Evolutionary conservation across 495 filamentous ascomycete species (phyloP), one percentile per base, ranked within the genome.

Genomic region (Glonium stellatum): DNA sequence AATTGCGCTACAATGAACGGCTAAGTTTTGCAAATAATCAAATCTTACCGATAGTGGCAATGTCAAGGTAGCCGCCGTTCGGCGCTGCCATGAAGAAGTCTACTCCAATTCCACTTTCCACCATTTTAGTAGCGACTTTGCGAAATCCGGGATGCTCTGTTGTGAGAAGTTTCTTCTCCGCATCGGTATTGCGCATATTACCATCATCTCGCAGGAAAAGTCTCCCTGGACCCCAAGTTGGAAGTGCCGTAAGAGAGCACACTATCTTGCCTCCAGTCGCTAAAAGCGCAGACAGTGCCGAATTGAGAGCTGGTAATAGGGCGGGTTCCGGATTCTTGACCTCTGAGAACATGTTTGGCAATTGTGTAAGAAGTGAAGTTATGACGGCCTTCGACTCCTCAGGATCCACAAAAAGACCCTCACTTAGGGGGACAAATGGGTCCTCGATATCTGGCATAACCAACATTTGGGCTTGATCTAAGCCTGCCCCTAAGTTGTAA

Each of bases 401-500:
- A 10, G 95, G 92, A 71, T 99, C 93, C 4, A 96, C 92, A 72
- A 99, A 97, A 3, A 97, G 77, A 10, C 92, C 92, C 51, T 96
- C 87, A 63, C 87, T 89, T 15, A 97, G 76, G 47, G 95, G 93
- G 8, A 97, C 86, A 70, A 99, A 99, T 0, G 93, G 92, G 64
- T 99, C 93, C 64, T 99, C 90, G 57, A 99, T 82, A 69, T 99
- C 93, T 10, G 93, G 88, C 90, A 97, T 96, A 18, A 97, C 91
- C 78, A 97, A 84, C 92, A 97, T 97, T 68, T 99, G 93, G 5
- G 93, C 89, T 75, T 90, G 84, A 51, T 95, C 88, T 27, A 96
- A 75, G 31, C 82, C 76, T 19, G 89, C 83, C 68, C 85, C 89
- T 66, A 95, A 84, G 68, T 97, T 97, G 77, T 96, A 99, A 69